Evolutionary conservation across 257 asterid species (phyloP).

Genomic region (Knoxia roxburghii): DNA sequence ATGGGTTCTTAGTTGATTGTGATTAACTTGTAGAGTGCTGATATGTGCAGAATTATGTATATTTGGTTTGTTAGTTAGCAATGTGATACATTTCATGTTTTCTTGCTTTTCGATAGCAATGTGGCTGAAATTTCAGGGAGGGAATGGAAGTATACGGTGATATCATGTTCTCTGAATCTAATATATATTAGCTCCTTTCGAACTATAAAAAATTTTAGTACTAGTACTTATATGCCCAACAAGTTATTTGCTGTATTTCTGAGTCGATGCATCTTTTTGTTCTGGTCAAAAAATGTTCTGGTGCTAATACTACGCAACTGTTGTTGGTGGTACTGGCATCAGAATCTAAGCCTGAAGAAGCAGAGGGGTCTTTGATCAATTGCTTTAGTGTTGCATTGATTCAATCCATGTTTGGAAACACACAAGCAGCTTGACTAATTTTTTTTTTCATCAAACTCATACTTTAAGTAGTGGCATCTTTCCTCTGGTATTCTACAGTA

Average conservation of each 20-base stretch:
- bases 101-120: not conserved
- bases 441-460: too few relatives aligned
- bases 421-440: not conserved
- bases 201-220: not conserved
- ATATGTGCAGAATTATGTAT: not conserved
- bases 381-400: not conserved
- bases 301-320: too few relatives aligned
- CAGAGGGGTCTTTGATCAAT: not conserved
- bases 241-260: not conserved
- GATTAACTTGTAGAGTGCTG: not conserved
- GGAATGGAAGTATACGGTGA: not conserved
- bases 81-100: not conserved
- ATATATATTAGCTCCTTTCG: not conserved
- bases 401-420: not conserved
- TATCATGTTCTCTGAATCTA: not conserved
- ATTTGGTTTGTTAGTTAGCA: not conserved
- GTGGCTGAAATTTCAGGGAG: conserved; percentile 1
- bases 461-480: not conserved
- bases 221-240: not conserved
- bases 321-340: not conserved
- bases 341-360: not conserved
- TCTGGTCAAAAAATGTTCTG: not conserved
- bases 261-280: not conserved
- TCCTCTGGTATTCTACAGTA: not conserved
- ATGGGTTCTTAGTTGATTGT: not conserved